Conservation (phyloP, 2,329 filamentous ascomycete species). For the Fusarium decemcellulare region DNA sequence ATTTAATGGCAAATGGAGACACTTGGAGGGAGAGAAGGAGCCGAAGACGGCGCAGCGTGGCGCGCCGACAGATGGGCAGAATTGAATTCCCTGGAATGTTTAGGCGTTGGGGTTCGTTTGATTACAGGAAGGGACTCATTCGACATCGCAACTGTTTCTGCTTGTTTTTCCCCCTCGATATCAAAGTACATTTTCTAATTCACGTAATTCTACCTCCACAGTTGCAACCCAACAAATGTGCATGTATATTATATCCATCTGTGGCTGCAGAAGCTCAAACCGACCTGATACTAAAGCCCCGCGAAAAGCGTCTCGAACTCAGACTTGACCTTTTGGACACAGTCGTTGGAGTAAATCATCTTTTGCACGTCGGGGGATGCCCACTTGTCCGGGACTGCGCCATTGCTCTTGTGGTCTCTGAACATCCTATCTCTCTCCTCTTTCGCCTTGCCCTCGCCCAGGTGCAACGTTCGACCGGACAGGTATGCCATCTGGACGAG, state of each 20-base stretch:
- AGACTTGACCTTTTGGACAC: constrained; percentile 60
- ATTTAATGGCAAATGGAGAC: not conserved
- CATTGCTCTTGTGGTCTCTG: constrained; percentile 64
- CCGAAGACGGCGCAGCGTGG: constrained; percentile 24
- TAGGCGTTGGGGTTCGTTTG: constrained; percentile 42
- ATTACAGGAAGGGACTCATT: constrained; percentile 25
- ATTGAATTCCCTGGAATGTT: constrained; percentile 26
- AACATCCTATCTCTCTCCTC: constrained; percentile 72
- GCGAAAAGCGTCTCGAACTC: constrained; percentile 43
- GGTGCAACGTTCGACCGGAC: constrained; percentile 66
- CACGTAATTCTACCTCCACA: constrained; percentile 30
- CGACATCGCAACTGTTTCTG: constrained; percentile 24
- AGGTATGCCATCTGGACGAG: constrained; percentile 45
- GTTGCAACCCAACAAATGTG: not conserved
- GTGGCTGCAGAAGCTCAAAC: constrained; percentile 6
- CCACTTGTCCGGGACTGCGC: constrained; percentile 76
- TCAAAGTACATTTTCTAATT: constrained; percentile 37
- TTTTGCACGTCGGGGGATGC: constrained; percentile 78
- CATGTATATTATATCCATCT: not conserved
- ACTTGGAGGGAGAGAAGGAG: not conserved
- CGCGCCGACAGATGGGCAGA: constrained; percentile 27
- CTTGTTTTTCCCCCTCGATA: constrained; percentile 33
- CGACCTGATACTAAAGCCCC: constrained; percentile 26
- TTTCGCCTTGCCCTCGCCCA: constrained; percentile 70
- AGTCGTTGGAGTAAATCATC: constrained; percentile 76